These are phyloP conservation scores for Candida oleophila DNA, from an alignment of 805 yeast genomes.

Conservation along the genomic window DNA sequence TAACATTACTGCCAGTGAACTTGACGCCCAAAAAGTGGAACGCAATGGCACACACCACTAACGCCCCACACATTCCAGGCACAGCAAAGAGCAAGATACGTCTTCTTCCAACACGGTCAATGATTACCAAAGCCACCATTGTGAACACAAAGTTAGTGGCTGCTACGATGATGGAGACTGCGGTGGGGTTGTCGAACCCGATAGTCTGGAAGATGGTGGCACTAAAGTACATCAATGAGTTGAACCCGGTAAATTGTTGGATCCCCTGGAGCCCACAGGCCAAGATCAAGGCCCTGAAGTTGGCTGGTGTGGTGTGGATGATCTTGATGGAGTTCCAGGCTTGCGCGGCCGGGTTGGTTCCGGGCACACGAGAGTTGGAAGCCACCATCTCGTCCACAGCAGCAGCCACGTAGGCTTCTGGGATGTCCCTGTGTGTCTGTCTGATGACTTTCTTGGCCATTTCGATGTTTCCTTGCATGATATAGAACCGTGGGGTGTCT, in stretches of 20 bases:
- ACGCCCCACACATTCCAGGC: constrained; percentile 79
- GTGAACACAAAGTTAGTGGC: constrained; percentile 94
- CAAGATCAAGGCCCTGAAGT: constrained; percentile 83
- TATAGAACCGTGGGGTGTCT: constrained; percentile 90
- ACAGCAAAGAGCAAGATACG: constrained; percentile 73
- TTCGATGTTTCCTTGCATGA: constrained; percentile 64
- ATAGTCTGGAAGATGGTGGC: constrained; percentile 89
- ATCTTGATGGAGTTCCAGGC: constrained; percentile 61
- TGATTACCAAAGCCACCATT: constrained; percentile 76
- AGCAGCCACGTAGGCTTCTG: constrained; percentile 61
- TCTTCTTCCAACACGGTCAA: constrained; percentile 88
- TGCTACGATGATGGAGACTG: constrained; percentile 89
- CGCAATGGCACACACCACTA: constrained; percentile 82
- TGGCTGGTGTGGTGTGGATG: constrained; percentile 69
- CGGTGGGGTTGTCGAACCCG: constrained; percentile 88
- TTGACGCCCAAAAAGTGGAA: constrained; percentile 79
- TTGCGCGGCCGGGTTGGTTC: constrained; percentile 41
- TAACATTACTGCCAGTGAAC: constrained; percentile 47
- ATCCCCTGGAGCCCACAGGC: constrained; percentile 95
- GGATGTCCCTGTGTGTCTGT: constrained; percentile 61
- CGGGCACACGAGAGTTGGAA: constrained; percentile 42
- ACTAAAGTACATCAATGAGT: constrained; percentile 92
- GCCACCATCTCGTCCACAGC: constrained; percentile 66
- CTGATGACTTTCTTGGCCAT: constrained; percentile 66
- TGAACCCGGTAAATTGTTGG: constrained; percentile 96